These are phyloP conservation scores for Dothiorella sarmentorum DNA, from an alignment of 2,329 filamentous ascomycete species.

Conservation along the genomic window DNA sequence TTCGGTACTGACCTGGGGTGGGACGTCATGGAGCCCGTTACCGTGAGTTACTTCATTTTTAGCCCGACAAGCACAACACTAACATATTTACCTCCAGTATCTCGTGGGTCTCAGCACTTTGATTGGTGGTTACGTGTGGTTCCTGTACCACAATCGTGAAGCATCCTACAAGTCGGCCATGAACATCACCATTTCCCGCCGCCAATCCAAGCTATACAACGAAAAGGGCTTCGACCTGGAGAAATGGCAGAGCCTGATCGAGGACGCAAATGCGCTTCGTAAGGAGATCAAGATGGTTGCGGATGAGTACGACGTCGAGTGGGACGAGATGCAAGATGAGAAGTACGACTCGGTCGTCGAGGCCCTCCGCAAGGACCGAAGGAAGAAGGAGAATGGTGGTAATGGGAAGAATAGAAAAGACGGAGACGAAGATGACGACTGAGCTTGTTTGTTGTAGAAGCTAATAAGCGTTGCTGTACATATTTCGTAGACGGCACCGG, in stretches of 20 bases:
- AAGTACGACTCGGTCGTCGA: constrained; percentile 58
- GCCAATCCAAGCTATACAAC: constrained; percentile 75
- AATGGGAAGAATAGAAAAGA: constrained; percentile 18
- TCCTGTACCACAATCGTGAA: constrained; percentile 87
- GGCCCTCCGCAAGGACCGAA: constrained; percentile 50
- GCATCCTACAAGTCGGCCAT: constrained; percentile 82
- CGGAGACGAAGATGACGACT: neutral
- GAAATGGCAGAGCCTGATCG: constrained; percentile 73
- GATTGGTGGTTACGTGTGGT: constrained; percentile 90
- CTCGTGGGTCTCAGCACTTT: constrained; percentile 80
- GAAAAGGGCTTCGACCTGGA: constrained; percentile 69
- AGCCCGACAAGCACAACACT: neutral
- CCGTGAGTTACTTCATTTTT: constrained; percentile 39
- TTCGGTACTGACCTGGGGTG: constrained; percentile 75
- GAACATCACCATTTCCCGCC: constrained; percentile 77
- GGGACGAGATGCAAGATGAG: constrained; percentile 74
- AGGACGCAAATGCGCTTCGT: constrained; percentile 74
- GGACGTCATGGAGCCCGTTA: constrained; percentile 89
- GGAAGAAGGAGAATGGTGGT: constrained; percentile 30
- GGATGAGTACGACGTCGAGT: constrained; percentile 85
- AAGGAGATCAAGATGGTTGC: constrained; percentile 78
- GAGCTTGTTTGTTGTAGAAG: no score
- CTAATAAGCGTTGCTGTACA: no score
- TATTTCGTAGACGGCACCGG: no score
- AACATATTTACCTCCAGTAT: constrained; percentile 47